A percentile compares a stretch with the other conserved stretches of the same genome.
Conservation (phyloP, 176 grass and related monocot species). For the Lolium perenne region DNA sequence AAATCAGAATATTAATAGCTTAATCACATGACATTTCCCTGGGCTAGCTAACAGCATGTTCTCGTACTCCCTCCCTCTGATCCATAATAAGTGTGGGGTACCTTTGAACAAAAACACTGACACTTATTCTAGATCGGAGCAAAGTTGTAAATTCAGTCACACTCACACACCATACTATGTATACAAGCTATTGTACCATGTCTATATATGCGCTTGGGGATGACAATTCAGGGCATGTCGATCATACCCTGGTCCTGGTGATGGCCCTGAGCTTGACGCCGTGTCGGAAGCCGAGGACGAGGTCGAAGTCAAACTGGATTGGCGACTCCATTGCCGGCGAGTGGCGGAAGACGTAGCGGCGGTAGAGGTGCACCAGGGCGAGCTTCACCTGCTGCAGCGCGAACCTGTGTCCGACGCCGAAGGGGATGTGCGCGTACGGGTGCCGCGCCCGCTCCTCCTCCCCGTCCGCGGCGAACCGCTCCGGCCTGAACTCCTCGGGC, state of each 20-base stretch:
- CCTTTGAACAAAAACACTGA: no score
- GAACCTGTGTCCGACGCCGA: constrained; percentile 80
- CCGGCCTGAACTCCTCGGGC: constrained; percentile 71
- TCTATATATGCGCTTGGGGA: not conserved
- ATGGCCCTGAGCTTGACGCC: constrained; percentile 81
- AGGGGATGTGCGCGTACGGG: constrained; percentile 53
- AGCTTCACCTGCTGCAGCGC: constrained; percentile 93
- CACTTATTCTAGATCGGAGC: no score
- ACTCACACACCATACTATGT: no score
- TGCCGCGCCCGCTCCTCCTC: constrained; percentile 72
- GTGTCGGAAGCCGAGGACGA: constrained; percentile 81
- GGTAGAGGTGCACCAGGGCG: constrained; percentile 72
- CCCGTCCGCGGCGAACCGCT: constrained; percentile 65
- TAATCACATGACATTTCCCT: not conserved
- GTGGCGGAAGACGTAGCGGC: constrained; percentile 41
- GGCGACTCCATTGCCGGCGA: constrained; percentile 82
- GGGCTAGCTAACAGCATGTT: not conserved
- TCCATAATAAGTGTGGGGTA: no score
- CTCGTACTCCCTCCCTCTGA: no score
- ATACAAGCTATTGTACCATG: not conserved
- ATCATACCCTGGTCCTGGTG: constrained; percentile 28
- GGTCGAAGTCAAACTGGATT: constrained; percentile 82
- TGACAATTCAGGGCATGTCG: not conserved
- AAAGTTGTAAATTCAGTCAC: not conserved
- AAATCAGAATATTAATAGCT: not conserved